A percentile compares a stretch with the other conserved stretches of the same genome.
phyloP scores from a whole-genome alignment of 2,329 filamentous ascomycete species.

The Talaromyces sp. region DNA sequence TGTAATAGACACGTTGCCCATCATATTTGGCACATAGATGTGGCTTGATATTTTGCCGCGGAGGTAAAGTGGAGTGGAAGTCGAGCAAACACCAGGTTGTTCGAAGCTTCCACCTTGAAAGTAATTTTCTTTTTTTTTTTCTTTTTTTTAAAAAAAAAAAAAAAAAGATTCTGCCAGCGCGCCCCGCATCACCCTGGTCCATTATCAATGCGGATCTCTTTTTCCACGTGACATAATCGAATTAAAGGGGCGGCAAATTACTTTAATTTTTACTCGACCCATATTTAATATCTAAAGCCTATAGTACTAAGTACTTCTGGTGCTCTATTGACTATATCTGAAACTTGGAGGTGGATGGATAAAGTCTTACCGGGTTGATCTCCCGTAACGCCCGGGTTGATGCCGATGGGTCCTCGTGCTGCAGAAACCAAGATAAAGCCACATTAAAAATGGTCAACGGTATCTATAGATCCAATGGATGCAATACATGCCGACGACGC shows the following conservation, averaged over 20 bases:
- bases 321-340: not conserved
- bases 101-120: not conserved
- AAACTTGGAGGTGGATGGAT: not conserved
- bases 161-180: not conserved
- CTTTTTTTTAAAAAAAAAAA: no score
- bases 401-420: not conserved
- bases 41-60: not conserved
- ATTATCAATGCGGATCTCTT: not conserved
- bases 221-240: not conserved
- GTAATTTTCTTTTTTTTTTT: not conserved
- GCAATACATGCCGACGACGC: slow-evolving; percentile 23
- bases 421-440: not conserved
- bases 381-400: not conserved
- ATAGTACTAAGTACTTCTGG: no score
- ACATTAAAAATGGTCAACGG: slow-evolving; percentile 4
- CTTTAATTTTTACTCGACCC: no score
- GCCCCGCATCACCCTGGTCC: not conserved
- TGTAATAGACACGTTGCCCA: slow-evolving; percentile 10
- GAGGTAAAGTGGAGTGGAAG: not conserved
- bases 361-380: not conserved
- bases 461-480: slow-evolving; percentile 13
- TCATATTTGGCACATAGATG: slow-evolving; percentile 19
- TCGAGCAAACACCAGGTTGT: not conserved
- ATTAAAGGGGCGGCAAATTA: not conserved
- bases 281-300: no score